Percentiles rank a stretch among this genome's conserved stretches.
Conservation (phyloP, 2,329 filamentous ascomycete genomes). For the Penicillium sp. region DNA sequence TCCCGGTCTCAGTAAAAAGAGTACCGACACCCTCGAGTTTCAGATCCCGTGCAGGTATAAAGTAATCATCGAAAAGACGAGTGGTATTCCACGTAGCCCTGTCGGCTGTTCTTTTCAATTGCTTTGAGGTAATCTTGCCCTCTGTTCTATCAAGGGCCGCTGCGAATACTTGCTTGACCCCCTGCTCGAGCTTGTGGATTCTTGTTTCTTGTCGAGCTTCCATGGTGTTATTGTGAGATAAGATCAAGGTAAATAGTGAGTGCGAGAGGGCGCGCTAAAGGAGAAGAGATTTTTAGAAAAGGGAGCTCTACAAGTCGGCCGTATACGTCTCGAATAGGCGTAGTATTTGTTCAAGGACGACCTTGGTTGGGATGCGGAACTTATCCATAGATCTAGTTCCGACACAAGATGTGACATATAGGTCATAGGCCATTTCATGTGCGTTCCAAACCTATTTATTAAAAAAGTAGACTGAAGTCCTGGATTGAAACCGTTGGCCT, state of each 20-base stretch:
- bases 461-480: too few species aligned
- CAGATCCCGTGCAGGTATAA: not conserved
- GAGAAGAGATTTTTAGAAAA: not conserved
- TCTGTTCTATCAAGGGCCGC: not conserved
- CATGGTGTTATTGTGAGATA: not conserved
- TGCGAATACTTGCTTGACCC: not conserved
- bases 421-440: too few species aligned
- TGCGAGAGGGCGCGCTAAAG: not conserved
- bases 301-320: not conserved
- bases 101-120: not conserved
- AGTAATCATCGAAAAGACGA: not conserved
- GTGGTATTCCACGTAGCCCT: not conserved
- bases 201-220: not conserved
- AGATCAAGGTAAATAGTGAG: not conserved
- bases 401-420: not conserved
- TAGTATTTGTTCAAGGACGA: not conserved
- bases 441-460: too few species aligned
- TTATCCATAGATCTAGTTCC: not conserved
- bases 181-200: not conserved
- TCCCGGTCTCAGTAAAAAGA: not conserved
- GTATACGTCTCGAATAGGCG: not conserved
- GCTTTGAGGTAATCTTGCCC: not conserved
- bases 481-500: too few species aligned
- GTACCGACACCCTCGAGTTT: not conserved
- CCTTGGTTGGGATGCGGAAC: not conserved